Evolutionary conservation across 192 early-diverging fungal genomes (phyloP), one percentile per base, ranked within the genome.

Genomic region (Jimgerdemannia lactiflua): DNA sequence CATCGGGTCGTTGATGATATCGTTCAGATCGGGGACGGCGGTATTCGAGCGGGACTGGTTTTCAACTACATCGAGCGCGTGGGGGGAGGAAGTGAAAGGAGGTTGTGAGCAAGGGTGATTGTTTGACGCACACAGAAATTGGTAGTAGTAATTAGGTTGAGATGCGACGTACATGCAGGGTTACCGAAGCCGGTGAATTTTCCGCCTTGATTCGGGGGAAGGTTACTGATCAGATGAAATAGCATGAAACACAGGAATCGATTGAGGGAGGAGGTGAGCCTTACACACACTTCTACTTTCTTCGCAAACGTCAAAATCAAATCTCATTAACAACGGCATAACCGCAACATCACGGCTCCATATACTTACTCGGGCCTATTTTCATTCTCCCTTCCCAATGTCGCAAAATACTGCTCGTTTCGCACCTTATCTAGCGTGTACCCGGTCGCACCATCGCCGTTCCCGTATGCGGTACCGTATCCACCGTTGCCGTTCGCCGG

Each of bases 391-490:
- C 73, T 65, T 40, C 93, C 92, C 9, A 93, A 75, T n/a, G 75
- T 81, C 66, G 87, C 87, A 86, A 94, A 94, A 80, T 93, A 97
- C 19, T 86, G 81, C 72, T 97, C 95, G 74, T 96, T 96, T 42
- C 85, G 83, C 69, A 84, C 76, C 77, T 92, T 91, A 63, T 92
- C 80, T 6, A 65, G 69, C 4, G 69, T 59, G 49, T 29, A 75
- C 42, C 40, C 70, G 29, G 29, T 74, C 63, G 69, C 71, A 4
- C 39, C 20, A 18, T 64, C 54, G 64, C 70, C 65, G 19, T 41
- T 40, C 14, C 70, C 42, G 19, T 73, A 68, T 3, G 81, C 67
- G 41, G 75, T 79, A 29, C 79, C 70, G 65, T 76, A 79, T 65
- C 76, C 74, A 44, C 75, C 71, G 70, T 77, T 70, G 69, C 77